Evolutionary conservation across 768 basidiomycete species (phyloP).

Genomic region (Mycena latifolia): DNA sequence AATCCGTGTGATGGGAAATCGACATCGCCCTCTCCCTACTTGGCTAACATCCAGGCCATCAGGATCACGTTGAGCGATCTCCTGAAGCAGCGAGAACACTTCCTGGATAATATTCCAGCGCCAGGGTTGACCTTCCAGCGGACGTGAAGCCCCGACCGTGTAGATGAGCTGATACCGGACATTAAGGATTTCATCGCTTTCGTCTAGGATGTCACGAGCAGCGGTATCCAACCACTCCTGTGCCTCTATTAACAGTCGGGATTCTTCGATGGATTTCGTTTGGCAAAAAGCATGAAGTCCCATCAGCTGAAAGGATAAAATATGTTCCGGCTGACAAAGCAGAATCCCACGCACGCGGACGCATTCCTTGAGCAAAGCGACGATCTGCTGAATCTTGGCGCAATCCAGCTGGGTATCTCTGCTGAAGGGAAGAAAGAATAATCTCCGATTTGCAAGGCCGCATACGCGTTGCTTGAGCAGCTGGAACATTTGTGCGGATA

Average conservation of each 20-base stretch:
- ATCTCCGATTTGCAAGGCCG: slow-evolving; percentile 58
- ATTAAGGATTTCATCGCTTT: slow-evolving; percentile 62
- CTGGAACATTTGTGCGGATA: slow-evolving; percentile 62
- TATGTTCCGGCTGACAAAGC: slow-evolving; percentile 65
- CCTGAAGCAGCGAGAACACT: slow-evolving; percentile 46
- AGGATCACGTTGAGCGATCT: slow-evolving; percentile 35
- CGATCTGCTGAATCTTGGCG: slow-evolving; percentile 40
- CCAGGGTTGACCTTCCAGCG: slow-evolving; percentile 55
- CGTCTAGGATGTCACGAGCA: slow-evolving; percentile 59
- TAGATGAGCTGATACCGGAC: slow-evolving; percentile 64
- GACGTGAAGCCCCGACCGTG: slow-evolving; percentile 51
- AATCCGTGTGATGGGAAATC: not conserved
- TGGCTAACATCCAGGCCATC: slow-evolving; percentile 37
- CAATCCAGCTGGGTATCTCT: slow-evolving; percentile 47
- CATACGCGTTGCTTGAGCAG: slow-evolving; percentile 57
- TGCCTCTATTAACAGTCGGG: slow-evolving; percentile 38
- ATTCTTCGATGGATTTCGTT: not conserved
- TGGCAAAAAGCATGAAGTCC: slow-evolving; percentile 39
- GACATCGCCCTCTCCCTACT: not conserved
- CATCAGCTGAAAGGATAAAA: slow-evolving; percentile 64
- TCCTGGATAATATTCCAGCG: slow-evolving; percentile 58
- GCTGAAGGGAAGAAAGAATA: slow-evolving; percentile 66
- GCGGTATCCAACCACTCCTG: slow-evolving; percentile 43
- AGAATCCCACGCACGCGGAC: slow-evolving; percentile 54
- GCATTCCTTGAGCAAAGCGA: slow-evolving; percentile 53